These are phyloP conservation scores for Withania somnifera DNA, from an alignment of 305 asterid species.

Conservation along the genomic window DNA sequence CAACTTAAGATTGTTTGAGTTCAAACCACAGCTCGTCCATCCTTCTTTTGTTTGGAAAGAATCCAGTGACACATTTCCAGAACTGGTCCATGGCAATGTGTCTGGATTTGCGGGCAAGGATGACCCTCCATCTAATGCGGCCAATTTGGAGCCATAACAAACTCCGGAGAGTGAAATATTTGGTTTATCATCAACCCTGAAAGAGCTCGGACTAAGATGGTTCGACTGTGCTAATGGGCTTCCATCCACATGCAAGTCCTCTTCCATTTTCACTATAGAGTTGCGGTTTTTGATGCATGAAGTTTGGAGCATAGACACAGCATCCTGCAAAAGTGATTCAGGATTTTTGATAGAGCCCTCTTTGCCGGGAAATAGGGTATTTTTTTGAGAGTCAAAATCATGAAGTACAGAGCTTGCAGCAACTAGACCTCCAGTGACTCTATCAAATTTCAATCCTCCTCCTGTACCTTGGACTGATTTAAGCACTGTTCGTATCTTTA, in stretches of 20 bases:
- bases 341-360: conserved; percentile 9
- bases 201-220: neutral
- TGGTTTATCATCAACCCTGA: conserved; percentile 3
- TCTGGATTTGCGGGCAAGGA: conserved; percentile 20
- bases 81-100: conserved; percentile 19
- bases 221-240: conserved; percentile 6
- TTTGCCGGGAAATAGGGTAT: conserved; percentile 7
- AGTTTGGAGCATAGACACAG: conserved; percentile 15
- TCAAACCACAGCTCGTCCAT: conserved; percentile 5
- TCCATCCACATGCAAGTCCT: conserved; percentile 21
- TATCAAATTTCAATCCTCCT: conserved; percentile 61
- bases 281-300: conserved; percentile 21
- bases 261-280: conserved; percentile 46
- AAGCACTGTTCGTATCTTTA: conserved; percentile 59
- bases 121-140: conserved; percentile 21
- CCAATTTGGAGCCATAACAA: conserved; percentile 17
- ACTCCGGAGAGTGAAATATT: conserved; percentile 2
- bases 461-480: conserved; percentile 78
- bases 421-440: conserved; percentile 40
- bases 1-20: conserved; percentile 6
- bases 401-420: conserved; percentile 34
- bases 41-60: conserved; percentile 18
- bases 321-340: conserved; percentile 13
- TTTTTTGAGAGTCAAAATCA: conserved; percentile 22
- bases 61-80: conserved; percentile 20